Evolutionary conservation across 805 yeast genomes (phyloP).

Genomic region (Kuraishia floccosa): DNA sequence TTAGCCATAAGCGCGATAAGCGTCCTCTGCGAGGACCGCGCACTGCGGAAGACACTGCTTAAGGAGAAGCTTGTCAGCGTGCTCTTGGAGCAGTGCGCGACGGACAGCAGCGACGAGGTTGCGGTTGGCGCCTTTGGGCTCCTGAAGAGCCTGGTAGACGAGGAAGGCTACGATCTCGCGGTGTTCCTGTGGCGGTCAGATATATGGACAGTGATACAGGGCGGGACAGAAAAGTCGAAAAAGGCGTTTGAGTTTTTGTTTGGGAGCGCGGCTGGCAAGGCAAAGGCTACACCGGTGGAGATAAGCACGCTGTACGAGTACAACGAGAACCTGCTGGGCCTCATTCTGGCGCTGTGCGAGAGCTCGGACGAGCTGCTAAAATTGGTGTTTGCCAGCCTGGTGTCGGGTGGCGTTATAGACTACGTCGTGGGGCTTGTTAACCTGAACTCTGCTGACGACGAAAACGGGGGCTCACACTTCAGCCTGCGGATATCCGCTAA

Average conservation of each 20-base stretch:
- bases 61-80: constrained; percentile 62
- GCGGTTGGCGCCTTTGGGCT: constrained; percentile 76
- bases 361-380: constrained; percentile 48
- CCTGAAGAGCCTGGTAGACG: constrained; percentile 67
- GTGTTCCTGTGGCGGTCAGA: constrained; percentile 67
- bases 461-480: constrained; percentile 8
- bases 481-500: constrained; percentile 19
- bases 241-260: constrained; percentile 33
- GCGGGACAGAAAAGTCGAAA: constrained; percentile 38
- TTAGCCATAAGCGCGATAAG: constrained; percentile 70
- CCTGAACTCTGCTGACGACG: constrained; percentile 16
- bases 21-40: constrained; percentile 57
- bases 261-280: constrained; percentile 7
- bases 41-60: constrained; percentile 49
- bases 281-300: constrained; percentile 23
- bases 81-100: constrained; percentile 50
- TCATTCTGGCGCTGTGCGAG: constrained; percentile 54
- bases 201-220: constrained; percentile 53
- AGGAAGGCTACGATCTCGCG: constrained; percentile 81
- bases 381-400: constrained; percentile 16
- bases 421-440: constrained; percentile 25
- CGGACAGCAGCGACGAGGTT: constrained; percentile 62
- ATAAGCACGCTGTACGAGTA: constrained; percentile 46
- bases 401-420: constrained; percentile 14
- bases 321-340: constrained; percentile 62